Percentiles rank a stretch among this genome's conserved stretches.
Conservation (phyloP, 2,329 filamentous ascomycete genomes). For the Pseudogymnoascus sp. region DNA sequence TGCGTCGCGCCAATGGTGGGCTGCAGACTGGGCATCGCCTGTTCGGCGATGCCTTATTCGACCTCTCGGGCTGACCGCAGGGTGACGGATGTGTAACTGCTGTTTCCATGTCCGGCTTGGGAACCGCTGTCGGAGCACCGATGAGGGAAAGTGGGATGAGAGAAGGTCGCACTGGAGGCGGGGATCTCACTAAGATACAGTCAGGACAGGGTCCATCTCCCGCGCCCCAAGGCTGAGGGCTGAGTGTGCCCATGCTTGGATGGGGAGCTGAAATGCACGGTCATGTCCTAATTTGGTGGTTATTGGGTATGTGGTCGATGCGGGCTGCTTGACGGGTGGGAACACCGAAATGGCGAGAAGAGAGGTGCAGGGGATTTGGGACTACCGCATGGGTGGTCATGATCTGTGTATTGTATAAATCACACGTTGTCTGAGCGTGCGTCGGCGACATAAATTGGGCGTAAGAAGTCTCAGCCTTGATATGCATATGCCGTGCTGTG, state of each 20-base stretch:
- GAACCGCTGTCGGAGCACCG: neutral
- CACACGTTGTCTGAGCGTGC: neutral
- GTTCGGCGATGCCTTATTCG: constrained; percentile 3
- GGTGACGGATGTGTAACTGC: neutral
- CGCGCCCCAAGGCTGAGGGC: neutral
- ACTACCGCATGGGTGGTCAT: neutral
- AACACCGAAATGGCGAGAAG: neutral
- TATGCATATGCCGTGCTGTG: neutral
- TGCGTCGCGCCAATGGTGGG: neutral
- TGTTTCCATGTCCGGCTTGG: neutral
- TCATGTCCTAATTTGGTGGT: neutral
- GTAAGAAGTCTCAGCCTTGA: neutral
- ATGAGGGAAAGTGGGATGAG: neutral
- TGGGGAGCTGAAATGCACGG: neutral
- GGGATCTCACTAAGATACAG: neutral
- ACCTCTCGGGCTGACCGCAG: neutral
- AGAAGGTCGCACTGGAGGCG: neutral
- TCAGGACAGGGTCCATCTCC: neutral
- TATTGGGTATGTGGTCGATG: neutral
- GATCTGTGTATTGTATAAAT: neutral
- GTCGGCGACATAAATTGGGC: neutral
- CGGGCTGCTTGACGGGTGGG: neutral
- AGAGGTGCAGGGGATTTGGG: neutral
- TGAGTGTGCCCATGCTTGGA: neutral
- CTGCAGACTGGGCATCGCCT: neutral